Percentiles rank a stretch among this genome's conserved stretches.
These are phyloP conservation scores for Cyphellophora europaea DNA, from an alignment of 2,329 filamentous ascomycete species.

Conservation along the genomic window DNA sequence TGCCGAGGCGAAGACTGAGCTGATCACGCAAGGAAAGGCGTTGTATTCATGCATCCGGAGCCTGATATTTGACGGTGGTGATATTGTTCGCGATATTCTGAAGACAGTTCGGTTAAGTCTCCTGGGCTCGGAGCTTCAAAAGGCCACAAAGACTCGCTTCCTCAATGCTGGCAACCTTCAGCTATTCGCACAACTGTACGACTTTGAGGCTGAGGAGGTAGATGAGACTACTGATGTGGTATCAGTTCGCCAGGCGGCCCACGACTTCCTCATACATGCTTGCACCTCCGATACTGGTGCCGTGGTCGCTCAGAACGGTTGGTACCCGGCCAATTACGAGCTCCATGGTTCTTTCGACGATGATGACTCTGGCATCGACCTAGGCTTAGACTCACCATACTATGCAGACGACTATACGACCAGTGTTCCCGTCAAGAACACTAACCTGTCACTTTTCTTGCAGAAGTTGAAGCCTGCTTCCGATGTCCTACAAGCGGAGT, in stretches of 20 bases:
- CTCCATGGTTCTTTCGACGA: conserved; percentile 30
- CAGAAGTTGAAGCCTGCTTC: conserved; percentile 75
- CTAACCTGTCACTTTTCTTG: conserved; percentile 67
- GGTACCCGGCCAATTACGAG: conserved; percentile 66
- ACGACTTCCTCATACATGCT: conserved; percentile 64
- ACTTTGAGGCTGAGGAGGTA: conserved; percentile 39
- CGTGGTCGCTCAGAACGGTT: conserved; percentile 66
- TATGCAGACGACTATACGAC: conserved; percentile 60
- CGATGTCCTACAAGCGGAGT: conserved; percentile 68
- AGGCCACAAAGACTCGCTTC: conserved; percentile 64
- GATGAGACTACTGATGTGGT: conserved; percentile 27
- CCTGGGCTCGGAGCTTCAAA: conserved; percentile 62
- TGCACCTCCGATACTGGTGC: conserved; percentile 69
- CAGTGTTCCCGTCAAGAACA: conserved; percentile 67
- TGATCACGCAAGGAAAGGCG: conserved; percentile 65
- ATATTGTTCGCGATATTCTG: conserved; percentile 66
- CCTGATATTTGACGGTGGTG: conserved; percentile 67
- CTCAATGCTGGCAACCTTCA: conserved; percentile 67
- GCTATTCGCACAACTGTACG: conserved; percentile 63
- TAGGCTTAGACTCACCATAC: conserved; percentile 60
- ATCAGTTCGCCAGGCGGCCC: conserved; percentile 58
- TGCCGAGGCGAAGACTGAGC: conserved; percentile 66
- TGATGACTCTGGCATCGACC: conserved; percentile 44
- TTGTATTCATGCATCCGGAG: conserved; percentile 64
- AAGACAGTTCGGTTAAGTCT: conserved; percentile 63